Conservation (phyloP, 2,329 filamentous ascomycete species). For the Epichloe bromicola region DNA sequence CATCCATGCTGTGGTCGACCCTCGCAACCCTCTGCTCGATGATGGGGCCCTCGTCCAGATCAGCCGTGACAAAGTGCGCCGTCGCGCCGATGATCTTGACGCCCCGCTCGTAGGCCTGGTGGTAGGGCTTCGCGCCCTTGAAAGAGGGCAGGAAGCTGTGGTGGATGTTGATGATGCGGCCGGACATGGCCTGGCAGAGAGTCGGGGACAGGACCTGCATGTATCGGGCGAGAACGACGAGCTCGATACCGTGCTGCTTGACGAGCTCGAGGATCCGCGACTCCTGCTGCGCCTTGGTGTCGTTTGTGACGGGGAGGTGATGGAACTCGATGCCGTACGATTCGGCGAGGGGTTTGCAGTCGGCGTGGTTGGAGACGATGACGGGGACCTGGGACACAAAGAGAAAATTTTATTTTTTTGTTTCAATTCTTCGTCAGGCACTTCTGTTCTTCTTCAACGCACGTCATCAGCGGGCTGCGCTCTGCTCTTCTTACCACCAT, state of each 20-base stretch:
- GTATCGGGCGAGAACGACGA: slow-evolving; percentile 71
- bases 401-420: too few species aligned
- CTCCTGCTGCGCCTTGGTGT: slow-evolving; percentile 67
- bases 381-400: slow-evolving; percentile 38
- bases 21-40: slow-evolving; percentile 73
- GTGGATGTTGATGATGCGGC: slow-evolving; percentile 86
- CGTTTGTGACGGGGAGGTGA: slow-evolving; percentile 67
- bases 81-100: slow-evolving; percentile 84
- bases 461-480: too few species aligned
- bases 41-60: slow-evolving; percentile 76
- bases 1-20: slow-evolving; percentile 63
- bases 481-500: slow-evolving; percentile 36
- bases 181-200: slow-evolving; percentile 66
- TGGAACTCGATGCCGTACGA: slow-evolving; percentile 69
- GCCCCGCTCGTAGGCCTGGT: slow-evolving; percentile 74
- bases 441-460: neutral
- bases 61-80: slow-evolving; percentile 75
- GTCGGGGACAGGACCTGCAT: slow-evolving; percentile 74
- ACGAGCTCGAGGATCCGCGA: slow-evolving; percentile 57
- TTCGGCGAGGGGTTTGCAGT: slow-evolving; percentile 54
- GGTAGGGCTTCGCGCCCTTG: slow-evolving; percentile 81
- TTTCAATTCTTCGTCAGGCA: neutral
- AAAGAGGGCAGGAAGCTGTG: slow-evolving; percentile 77
- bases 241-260: slow-evolving; percentile 54
- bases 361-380: slow-evolving; percentile 72